Conservation (phyloP, 495 filamentous ascomycete species). For the Mytilinidion resinicola region DNA sequence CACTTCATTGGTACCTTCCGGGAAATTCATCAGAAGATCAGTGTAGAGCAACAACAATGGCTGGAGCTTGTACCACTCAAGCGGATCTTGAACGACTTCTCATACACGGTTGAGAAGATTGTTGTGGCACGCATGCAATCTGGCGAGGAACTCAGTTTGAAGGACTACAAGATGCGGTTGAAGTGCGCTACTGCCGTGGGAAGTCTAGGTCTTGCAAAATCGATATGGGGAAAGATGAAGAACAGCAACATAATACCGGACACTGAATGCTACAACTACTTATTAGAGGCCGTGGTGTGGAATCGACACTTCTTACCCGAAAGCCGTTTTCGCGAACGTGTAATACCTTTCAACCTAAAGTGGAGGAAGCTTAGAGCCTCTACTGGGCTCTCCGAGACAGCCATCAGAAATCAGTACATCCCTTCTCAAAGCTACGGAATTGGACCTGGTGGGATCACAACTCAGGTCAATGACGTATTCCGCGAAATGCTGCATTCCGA, state of each 20-base stretch:
- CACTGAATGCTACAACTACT: constrained; percentile 52
- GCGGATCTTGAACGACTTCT: neutral
- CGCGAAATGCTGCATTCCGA: constrained; percentile 47
- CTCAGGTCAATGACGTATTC: constrained; percentile 39
- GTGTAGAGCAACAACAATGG: neutral
- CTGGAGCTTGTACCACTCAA: neutral
- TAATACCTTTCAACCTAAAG: neutral
- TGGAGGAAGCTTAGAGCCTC: neutral
- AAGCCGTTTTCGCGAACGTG: neutral
- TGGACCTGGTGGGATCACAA: constrained; percentile 24
- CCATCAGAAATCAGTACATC: neutral
- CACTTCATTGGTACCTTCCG: constrained; percentile 25
- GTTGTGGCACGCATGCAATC: neutral
- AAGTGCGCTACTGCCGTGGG: constrained; percentile 48
- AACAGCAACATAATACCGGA: constrained; percentile 40
- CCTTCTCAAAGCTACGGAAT: constrained; percentile 9
- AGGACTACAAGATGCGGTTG: constrained; percentile 53
- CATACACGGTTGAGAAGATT: neutral
- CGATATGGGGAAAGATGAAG: constrained; percentile 48
- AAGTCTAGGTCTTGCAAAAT: constrained; percentile 41
- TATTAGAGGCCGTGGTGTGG: constrained; percentile 40
- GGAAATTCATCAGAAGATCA: neutral
- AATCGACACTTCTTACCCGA: neutral
- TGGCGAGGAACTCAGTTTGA: constrained; percentile 34
- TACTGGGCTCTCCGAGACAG: neutral